These are phyloP conservation scores for Fusarium sp. DNA, from an alignment of 2,329 filamentous ascomycete species.

Conservation along the genomic window DNA sequence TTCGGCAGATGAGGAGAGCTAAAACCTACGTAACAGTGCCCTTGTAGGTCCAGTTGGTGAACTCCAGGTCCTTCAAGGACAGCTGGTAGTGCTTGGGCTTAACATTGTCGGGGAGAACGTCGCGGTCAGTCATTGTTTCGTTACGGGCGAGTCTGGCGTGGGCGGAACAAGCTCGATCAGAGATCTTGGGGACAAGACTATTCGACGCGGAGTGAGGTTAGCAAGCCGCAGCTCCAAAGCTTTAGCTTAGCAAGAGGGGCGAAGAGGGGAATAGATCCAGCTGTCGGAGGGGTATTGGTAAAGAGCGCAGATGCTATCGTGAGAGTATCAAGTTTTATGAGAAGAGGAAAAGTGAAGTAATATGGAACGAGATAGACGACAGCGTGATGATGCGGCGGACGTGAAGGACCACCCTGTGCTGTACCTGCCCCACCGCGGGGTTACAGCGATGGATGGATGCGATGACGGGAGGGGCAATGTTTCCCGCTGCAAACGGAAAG, in stretches of 20 bases:
- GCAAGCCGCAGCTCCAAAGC: constrained; percentile 40
- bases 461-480: constrained; percentile 24
- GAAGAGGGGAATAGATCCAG: constrained; percentile 7
- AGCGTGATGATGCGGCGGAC: constrained; percentile 35
- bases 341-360: constrained; percentile 5
- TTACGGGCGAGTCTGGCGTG: constrained; percentile 51
- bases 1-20: constrained; percentile 16
- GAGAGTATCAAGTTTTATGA: constrained; percentile 1
- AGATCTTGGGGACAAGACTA: constrained; percentile 44
- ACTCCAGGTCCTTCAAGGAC: constrained; percentile 84
- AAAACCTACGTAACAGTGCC: constrained; percentile 73
- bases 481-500: too few species aligned
- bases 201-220: constrained; percentile 20
- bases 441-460: neutral
- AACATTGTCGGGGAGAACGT: constrained; percentile 71
- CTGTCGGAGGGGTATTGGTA: neutral
- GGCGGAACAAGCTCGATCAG: constrained; percentile 51
- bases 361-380: constrained; percentile 9
- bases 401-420: constrained; percentile 7
- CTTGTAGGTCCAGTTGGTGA: constrained; percentile 78
- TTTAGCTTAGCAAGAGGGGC: constrained; percentile 28
- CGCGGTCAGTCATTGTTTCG: constrained; percentile 66
- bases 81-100: constrained; percentile 89
- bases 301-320: constrained; percentile 13
- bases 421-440: constrained; percentile 29